These are phyloP conservation scores for Phaseolus coccineus DNA, from an alignment of 331 rosid genomes.

Conservation along the genomic window DNA sequence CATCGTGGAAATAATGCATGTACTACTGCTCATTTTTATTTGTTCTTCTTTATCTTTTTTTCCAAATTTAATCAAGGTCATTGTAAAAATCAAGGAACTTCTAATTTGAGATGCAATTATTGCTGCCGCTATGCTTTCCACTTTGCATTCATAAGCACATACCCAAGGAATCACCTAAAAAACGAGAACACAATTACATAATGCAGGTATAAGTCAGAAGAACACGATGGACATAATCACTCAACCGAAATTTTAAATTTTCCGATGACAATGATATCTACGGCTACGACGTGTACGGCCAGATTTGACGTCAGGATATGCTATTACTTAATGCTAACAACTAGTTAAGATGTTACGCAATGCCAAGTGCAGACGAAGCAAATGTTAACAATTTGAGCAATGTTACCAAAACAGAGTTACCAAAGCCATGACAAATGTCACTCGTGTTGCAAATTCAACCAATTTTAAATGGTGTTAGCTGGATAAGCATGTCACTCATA, in stretches of 20 bases:
- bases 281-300: neutral
- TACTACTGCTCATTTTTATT: neutral
- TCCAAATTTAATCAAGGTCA: constrained; percentile 14
- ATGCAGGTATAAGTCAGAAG: neutral
- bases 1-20: neutral
- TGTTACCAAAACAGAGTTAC: constrained; percentile 4
- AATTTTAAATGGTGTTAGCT: neutral
- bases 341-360: constrained; percentile 2
- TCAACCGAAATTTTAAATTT: neutral
- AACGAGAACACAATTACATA: neutral
- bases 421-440: neutral
- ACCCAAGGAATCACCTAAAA: neutral
- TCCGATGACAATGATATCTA: neutral
- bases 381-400: neutral
- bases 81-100: constrained; percentile 30
- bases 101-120: constrained; percentile 5
- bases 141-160: neutral
- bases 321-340: neutral
- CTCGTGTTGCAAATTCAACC: neutral
- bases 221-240: neutral
- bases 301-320: neutral
- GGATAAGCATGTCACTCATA: neutral
- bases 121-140: neutral
- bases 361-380: neutral
- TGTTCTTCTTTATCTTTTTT: neutral